Evolutionary conservation across 1,284 basidiomycete genomes (phyloP).

Genomic region (Spongispora temasekensis): DNA sequence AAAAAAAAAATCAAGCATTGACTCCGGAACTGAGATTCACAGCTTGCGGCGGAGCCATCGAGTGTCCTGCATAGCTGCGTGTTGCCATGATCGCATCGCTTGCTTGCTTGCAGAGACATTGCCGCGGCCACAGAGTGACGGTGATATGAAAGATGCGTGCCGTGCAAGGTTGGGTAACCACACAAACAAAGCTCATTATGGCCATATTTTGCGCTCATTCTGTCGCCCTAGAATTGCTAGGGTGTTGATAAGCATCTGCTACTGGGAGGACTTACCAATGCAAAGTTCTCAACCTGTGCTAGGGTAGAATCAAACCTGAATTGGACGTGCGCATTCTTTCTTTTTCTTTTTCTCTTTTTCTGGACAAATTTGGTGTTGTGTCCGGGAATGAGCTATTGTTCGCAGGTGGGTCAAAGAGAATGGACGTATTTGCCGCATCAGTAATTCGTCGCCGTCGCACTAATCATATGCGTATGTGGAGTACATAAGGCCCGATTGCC

Average conservation of each 20-base stretch:
- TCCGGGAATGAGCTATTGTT: no score
- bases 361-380: no score
- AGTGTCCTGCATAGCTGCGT: neutral
- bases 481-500: slow-evolving; percentile 30
- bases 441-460: slow-evolving; percentile 5
- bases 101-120: slow-evolving; percentile 5
- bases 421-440: no score
- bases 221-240: slow-evolving; percentile 1
- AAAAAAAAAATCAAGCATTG: neutral
- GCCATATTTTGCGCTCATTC: slow-evolving; percentile 5
- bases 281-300: neutral
- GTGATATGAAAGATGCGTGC: slow-evolving; percentile 6
- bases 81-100: slow-evolving; percentile 1
- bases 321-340: neutral
- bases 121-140: slow-evolving; percentile 1
- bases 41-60: neutral
- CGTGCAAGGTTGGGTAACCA: slow-evolving; percentile 11
- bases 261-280: slow-evolving; percentile 5
- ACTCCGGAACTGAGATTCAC: slow-evolving; percentile 16
- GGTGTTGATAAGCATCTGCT: neutral
- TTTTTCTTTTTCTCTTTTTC: neutral
- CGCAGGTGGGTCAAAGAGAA: no score
- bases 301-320: neutral
- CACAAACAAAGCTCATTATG: slow-evolving; percentile 13
- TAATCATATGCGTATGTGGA: slow-evolving; percentile 2